Evolutionary conservation across 202 grass and related monocot species (phyloP), one percentile per base, ranked within the genome.

Genomic region (Thinopyrum obtusiflorum): DNA sequence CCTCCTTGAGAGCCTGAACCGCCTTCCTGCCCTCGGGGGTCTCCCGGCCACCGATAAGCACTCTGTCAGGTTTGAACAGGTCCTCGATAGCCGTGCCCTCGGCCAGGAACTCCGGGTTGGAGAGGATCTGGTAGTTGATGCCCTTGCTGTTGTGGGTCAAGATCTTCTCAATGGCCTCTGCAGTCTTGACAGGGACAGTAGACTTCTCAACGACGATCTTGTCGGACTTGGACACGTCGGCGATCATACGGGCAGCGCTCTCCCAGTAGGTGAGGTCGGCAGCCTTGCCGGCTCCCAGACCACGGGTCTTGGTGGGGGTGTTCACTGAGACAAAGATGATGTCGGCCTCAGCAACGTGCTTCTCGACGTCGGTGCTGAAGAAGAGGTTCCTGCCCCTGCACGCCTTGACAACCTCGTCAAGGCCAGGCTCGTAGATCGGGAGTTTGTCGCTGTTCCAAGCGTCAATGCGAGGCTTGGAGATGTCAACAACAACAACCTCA

Each of bases 381-480:
- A 92, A 92, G 60, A 90, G 88, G 47, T 92, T 92, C 85, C 81
- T 76, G 29, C 84, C 91, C 59, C 91, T 81, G 85, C 91, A 87
- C 15, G 86, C 61, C 80, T 93, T 95, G 9, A 95, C 93, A 35
- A 95, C 88, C 10, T 95, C 93, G 11, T 93, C 93, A 51, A 95
- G 90, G 36, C 88, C 93, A 35, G 93, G 93, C 64, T 95, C 93
- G 13, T 95, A 95, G 77, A 95, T 95, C 24, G 93, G 93, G 81
- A 95, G 93, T 21, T 77, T 80, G 25, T 95, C 93, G 18, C 91
- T 95, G 85, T 95, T 95, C 93, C 93, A 95, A 61, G 93, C 93
- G 3, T 72, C 49, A 40, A 95, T 95, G 68, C 93, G 91, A 12
- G 89, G 18, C 3, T 84, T 68, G 61, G 93, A 87, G 72, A 95